These are phyloP conservation scores for Fonsecaea monophora DNA, from an alignment of 2,329 filamentous ascomycete genomes.

Conservation along the genomic window DNA sequence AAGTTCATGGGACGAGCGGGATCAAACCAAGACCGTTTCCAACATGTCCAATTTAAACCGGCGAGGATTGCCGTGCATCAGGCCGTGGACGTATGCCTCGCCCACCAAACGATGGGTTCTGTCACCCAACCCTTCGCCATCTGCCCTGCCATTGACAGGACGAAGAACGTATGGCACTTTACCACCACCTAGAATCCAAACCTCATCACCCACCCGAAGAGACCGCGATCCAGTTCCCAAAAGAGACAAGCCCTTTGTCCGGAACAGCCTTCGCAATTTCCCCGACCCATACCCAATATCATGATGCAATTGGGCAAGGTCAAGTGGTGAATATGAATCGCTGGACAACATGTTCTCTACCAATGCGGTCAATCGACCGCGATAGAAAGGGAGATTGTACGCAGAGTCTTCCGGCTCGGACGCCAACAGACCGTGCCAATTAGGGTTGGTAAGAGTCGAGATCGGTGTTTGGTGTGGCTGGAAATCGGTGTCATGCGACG, in stretches of 20 bases:
- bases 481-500: conserved; percentile 16
- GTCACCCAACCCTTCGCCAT: background rate
- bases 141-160: background rate
- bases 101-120: conserved; percentile 19
- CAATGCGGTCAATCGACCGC: conserved; percentile 18
- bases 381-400: conserved; percentile 21
- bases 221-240: conserved; percentile 18
- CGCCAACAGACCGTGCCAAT: conserved; percentile 17
- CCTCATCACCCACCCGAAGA: conserved; percentile 20
- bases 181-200: conserved; percentile 22
- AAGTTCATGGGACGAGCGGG: background rate
- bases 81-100: conserved; percentile 27
- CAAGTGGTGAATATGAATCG: conserved; percentile 19
- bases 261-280: conserved; percentile 16
- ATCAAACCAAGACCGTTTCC: conserved; percentile 21
- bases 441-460: conserved; percentile 18
- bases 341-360: conserved; percentile 21
- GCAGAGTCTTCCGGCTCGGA: conserved; percentile 14
- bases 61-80: conserved; percentile 23
- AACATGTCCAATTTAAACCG: conserved; percentile 13
- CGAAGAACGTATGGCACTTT: conserved; percentile 26
- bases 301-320: conserved; percentile 20
- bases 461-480: conserved; percentile 21
- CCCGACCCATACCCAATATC: conserved; percentile 19
- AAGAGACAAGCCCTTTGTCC: conserved; percentile 17